Base-by-base conservation (phyloP, 306 rosid genomes). In the Abrus pulchellus region DNA sequence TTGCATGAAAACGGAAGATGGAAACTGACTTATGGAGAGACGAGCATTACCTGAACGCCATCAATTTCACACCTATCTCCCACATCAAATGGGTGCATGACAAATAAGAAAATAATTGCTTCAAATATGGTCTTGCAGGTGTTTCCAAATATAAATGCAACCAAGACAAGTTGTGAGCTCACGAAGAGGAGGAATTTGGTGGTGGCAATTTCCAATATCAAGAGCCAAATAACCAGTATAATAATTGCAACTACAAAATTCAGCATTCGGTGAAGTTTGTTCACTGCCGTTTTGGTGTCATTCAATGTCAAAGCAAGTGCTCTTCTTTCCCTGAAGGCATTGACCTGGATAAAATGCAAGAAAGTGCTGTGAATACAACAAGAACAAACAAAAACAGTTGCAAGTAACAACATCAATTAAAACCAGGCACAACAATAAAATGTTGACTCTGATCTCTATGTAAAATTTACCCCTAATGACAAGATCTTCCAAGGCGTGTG, bases 1-100 rank as follows among this genome's bases (percentile, higher is more conserved):
- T 60, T 6, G 2, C 72, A 43, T 5, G 55, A 43, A 54, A 75
- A 28, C 7, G 43, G 12, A 36, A 43, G 40, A 0, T 20, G 36
- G 5, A 11, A 50, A 5, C 14, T 55, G 73, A 48, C 10, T 47
- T 2, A 0, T 13, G 12, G 33, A 77, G 57, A 68, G 79, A 76
- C 57, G 54, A 32, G 61, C 49, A 11, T 70, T 80, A 96, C 99
- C 99, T 92, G 97, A 65, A 81, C 73, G 56, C 86, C 90, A 0
- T 93, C 97, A 52, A 96, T 92, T 79, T 96, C 99, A 57, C 99
- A 96, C 72, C 99, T 81, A 56, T 96, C 99, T 76, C 99, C 99
- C 40, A 96, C 99, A 0, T 96, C 99, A 81, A 86, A 95, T 4
- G 99, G 99, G 77, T 95, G 99, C 91, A 92, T 89, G 70, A 90